Evolutionary conservation across 805 yeast genomes (phyloP).

Genomic region (Wickerhamiella alocasiicola): DNA sequence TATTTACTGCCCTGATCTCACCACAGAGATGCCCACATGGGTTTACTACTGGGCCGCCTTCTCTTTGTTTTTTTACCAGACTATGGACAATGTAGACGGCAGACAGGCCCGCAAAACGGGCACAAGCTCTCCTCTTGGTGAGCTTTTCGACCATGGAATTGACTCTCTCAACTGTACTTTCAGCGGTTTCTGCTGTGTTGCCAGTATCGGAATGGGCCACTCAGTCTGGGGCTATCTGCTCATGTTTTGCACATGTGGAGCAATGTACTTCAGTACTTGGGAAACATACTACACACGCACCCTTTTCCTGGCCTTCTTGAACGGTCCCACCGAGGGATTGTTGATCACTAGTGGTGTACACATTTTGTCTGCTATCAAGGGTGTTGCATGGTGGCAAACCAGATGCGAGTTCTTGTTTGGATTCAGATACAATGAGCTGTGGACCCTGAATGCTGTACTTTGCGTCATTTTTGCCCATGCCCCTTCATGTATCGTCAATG

Average conservation of each 20-base stretch:
- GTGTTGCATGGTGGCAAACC: slow-evolving; percentile 26
- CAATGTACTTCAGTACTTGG: slow-evolving; percentile 67
- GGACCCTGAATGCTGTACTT: slow-evolving; percentile 23
- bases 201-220: slow-evolving; percentile 66
- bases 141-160: slow-evolving; percentile 84
- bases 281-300: slow-evolving; percentile 88
- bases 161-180: slow-evolving; percentile 68
- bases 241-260: slow-evolving; percentile 36
- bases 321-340: slow-evolving; percentile 96
- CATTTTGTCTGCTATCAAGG: slow-evolving; percentile 52
- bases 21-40: slow-evolving; percentile 56
- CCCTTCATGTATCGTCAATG: slow-evolving; percentile 46
- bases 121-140: slow-evolving; percentile 90
- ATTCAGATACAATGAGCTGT: slow-evolving; percentile 25
- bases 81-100: slow-evolving; percentile 96
- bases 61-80: slow-evolving; percentile 81
- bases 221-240: slow-evolving; percentile 34
- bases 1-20: slow-evolving; percentile 59
- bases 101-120: slow-evolving; percentile 91
- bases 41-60: slow-evolving; percentile 64
- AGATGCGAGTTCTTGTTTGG: slow-evolving; percentile 17
- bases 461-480: slow-evolving; percentile 46
- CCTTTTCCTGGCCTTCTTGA: slow-evolving; percentile 63
- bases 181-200: slow-evolving; percentile 59
- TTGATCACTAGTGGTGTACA: slow-evolving; percentile 48